Conservation (phyloP, 2,329 filamentous ascomycete genomes). For the Fusarium sp. region DNA sequence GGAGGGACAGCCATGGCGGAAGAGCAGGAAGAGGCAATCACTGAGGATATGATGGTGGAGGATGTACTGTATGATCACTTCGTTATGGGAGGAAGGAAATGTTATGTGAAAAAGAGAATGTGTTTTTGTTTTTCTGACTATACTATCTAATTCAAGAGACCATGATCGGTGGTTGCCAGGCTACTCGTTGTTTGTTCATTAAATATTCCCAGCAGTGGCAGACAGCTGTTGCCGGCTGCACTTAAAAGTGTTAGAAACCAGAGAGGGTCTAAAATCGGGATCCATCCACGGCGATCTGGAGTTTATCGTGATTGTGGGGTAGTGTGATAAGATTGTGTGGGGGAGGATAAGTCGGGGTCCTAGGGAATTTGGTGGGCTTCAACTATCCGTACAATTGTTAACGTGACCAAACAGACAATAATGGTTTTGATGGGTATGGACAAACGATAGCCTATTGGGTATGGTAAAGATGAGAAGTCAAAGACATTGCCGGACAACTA, state of each 20-base stretch:
- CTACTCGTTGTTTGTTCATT: not conserved
- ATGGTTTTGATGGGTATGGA: not conserved
- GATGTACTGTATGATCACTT: constrained; percentile 4
- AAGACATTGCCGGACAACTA: not conserved
- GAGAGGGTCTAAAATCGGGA: constrained; percentile 3
- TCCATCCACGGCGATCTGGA: constrained; percentile 31
- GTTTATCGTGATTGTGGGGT: constrained; percentile 43
- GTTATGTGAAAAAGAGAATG: not conserved
- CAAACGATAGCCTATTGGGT: not conserved
- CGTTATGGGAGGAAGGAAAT: not conserved
- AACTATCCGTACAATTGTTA: not conserved
- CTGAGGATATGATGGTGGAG: not conserved
- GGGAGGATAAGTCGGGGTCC: constrained; percentile 28
- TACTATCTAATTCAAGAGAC: not conserved
- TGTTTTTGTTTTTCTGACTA: constrained; percentile 1
- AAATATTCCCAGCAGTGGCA: constrained; percentile 10
- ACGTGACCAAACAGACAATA: too few species aligned
- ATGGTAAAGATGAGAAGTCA: not conserved
- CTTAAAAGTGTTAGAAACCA: not conserved
- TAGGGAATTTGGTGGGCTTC: constrained; percentile 11
- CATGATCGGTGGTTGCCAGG: constrained; percentile 9
- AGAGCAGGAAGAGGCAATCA: not conserved
- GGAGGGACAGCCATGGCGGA: constrained; percentile 49
- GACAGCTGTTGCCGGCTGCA: constrained; percentile 23
- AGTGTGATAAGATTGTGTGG: constrained; percentile 40